phyloP scores from a whole-genome alignment of 345 rosid genomes.

The Erucastrum elatum region DNA sequence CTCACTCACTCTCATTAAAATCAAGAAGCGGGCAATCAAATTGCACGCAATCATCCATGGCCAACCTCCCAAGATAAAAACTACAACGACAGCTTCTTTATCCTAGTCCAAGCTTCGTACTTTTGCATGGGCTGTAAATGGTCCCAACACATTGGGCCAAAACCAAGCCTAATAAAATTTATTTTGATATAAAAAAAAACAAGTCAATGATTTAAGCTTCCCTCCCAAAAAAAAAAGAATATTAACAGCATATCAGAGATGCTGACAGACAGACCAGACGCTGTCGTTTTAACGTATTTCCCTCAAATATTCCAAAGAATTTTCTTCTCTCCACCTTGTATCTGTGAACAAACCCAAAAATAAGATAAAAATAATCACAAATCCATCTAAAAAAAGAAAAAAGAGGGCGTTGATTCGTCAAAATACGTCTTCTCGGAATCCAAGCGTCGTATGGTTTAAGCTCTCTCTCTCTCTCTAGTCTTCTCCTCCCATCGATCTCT shows the following conservation, averaged over 20 bases:
- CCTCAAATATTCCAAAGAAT: background rate
- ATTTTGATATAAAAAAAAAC: background rate
- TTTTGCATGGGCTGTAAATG: background rate
- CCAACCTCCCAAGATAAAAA: no score
- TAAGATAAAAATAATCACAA: background rate
- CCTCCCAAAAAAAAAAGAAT: background rate
- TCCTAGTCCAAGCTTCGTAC: no score
- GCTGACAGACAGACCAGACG: slow-evolving; percentile 31
- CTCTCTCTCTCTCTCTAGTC: background rate
- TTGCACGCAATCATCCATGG: no score
- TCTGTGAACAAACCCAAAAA: background rate
- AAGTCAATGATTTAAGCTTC: background rate
- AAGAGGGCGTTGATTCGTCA: slow-evolving; percentile 37
- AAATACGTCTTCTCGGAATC: slow-evolving; percentile 27
- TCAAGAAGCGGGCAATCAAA: no score
- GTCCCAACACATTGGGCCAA: background rate
- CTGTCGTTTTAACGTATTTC: slow-evolving; percentile 29
- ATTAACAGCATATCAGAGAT: slow-evolving; percentile 33
- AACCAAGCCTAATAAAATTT: slow-evolving; percentile 5
- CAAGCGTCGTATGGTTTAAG: slow-evolving; percentile 16
- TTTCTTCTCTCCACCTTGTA: slow-evolving; percentile 1
- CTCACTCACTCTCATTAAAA: no score
- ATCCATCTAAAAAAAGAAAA: slow-evolving; percentile 26
- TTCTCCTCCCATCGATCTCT: slow-evolving; percentile 2
- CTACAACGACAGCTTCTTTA: no score